Evolutionary conservation across 208 protist genomes (phyloP).

Genomic region (Trypanosoma rangeli): DNA sequence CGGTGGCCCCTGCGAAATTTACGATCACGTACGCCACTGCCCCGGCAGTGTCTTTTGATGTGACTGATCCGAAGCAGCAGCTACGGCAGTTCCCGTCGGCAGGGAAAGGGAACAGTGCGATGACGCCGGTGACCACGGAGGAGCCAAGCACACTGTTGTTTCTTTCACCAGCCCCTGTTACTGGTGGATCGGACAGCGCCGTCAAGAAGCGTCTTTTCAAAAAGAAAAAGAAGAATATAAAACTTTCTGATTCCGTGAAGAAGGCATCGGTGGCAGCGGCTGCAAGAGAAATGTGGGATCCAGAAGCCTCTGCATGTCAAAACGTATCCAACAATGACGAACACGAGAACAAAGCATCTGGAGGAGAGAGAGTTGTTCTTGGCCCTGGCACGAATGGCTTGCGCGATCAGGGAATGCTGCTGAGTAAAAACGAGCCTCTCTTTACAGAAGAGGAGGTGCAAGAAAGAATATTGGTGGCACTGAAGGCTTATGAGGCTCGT

Average conservation of each 20-base stretch:
- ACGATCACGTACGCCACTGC: slow-evolving; percentile 56
- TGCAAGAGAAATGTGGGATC: not conserved
- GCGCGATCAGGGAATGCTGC: not conserved
- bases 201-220: slow-evolving; percentile 30
- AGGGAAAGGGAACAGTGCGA: not conserved
- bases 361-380: not conserved
- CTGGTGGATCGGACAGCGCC: slow-evolving; percentile 5
- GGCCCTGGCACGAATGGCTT: not conserved
- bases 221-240: slow-evolving; percentile 23
- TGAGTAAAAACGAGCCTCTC: slow-evolving; percentile 20
- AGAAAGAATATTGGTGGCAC: slow-evolving; percentile 29
- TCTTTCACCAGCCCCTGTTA: slow-evolving; percentile 36
- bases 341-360: not conserved
- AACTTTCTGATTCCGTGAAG: slow-evolving; percentile 14
- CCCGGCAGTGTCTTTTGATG: not conserved
- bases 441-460: slow-evolving; percentile 47
- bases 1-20: slow-evolving; percentile 19
- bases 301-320: not conserved
- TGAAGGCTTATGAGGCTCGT: slow-evolving; percentile 56
- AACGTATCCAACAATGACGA: not conserved
- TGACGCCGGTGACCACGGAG: slow-evolving; percentile 4
- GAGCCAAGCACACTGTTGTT: slow-evolving; percentile 75
- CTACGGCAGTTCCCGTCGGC: not conserved
- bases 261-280: not conserved
- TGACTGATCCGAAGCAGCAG: not conserved